These are phyloP conservation scores for Trichocladium uniseriatum DNA, from an alignment of 495 filamentous ascomycete species.

Conservation along the genomic window DNA sequence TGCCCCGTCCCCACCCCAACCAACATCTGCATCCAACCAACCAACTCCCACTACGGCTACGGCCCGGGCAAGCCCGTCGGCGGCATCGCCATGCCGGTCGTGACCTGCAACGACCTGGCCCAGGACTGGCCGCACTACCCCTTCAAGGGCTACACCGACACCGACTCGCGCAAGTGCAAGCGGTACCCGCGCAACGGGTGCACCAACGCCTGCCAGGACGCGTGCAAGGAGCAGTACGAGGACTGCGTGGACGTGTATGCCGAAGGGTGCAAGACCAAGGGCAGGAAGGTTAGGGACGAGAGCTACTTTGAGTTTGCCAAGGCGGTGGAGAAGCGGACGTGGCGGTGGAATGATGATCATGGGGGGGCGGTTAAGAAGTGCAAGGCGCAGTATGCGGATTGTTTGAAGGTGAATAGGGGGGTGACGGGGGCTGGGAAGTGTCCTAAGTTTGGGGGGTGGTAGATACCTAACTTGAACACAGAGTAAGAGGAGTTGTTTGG, in stretches of 20 bases:
- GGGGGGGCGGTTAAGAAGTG: constrained; percentile 7
- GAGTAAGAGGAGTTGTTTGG: not conserved
- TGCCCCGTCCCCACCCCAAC: constrained; percentile 35
- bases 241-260: constrained; percentile 38
- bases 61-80: constrained; percentile 37
- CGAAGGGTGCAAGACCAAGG: constrained; percentile 26
- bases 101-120: constrained; percentile 43
- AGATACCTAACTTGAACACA: not conserved
- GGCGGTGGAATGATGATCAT: constrained; percentile 3
- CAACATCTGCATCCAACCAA: constrained; percentile 38
- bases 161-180: constrained; percentile 29
- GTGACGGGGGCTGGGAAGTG: constrained; percentile 17
- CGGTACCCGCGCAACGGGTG: constrained; percentile 25
- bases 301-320: constrained; percentile 3
- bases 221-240: constrained; percentile 41
- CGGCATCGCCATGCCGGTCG: constrained; percentile 35
- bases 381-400: constrained; percentile 9
- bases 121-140: constrained; percentile 27
- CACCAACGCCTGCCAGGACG: constrained; percentile 34
- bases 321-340: not conserved
- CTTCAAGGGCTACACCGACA: constrained; percentile 39
- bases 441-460: constrained; percentile 9
- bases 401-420: constrained; percentile 6
- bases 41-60: constrained; percentile 30
- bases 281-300: not conserved